Evolutionary conservation across 1,139 yeast species (phyloP), one percentile per base, ranked within the genome.

Genomic region (Meyerozyma smithsonii): DNA sequence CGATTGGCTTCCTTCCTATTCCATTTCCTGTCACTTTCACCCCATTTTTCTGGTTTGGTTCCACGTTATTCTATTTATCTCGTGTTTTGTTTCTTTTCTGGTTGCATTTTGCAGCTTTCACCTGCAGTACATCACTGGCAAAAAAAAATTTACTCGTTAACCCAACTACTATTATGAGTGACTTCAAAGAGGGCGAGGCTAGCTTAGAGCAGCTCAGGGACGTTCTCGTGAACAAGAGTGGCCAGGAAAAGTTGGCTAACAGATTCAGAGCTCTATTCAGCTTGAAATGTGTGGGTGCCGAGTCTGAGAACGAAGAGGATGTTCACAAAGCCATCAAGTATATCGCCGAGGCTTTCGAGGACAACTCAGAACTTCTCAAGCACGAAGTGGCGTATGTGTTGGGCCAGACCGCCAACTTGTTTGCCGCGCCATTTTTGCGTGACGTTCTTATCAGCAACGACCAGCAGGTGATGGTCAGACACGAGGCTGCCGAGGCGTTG

Each of bases 371-470:
- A 64, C 75, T 94, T 41, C 74, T 94, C 58, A 94, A 94, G 67
- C 99, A 94, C 59, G 99, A 94, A 64, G 95, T 92, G 41, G 98
- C 98, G 5, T 94, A 94, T 55, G 97, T 92, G n/a, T 70, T 94
- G 47, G 99, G 99, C 34, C 99, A 94, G 64, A 89, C 97, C 39
- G 81, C 84, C 56, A 90, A 90, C 64, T 59, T 81, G 50, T 64
- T 77, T 41, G 90, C 96, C 42, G 86, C 94, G 41, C 81, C 84
- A 35, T 74, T 79, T 42, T 74, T 94, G 47, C 77, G 88, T 59
- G 70, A 73, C n/a, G 95, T 87, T 26, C 74, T 92, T 51, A 64
- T 67, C 42, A 83, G 84, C 58, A 52, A 56, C 20, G 55, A 69
- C 37, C 97, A 94, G 66, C 92, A 84, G 59, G 72, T 86, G 44